phyloP scores from a whole-genome alignment of 1,284 basidiomycete genomes.

The Rhodotorula sp. region DNA sequence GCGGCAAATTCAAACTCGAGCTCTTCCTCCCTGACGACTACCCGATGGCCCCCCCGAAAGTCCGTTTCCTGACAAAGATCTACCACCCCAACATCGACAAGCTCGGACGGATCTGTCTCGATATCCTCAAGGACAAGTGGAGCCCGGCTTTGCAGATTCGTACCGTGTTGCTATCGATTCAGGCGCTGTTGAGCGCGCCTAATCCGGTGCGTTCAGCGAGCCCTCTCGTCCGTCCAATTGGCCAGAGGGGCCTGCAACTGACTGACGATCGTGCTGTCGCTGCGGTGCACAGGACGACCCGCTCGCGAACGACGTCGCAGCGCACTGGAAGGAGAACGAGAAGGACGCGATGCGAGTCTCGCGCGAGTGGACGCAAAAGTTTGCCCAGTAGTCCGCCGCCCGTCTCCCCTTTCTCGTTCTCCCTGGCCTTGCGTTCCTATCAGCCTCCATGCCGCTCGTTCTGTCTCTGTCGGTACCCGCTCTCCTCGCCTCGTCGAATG shows the following conservation, averaged over 20 bases:
- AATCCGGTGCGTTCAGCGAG: slow-evolving; percentile 62
- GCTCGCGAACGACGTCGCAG: slow-evolving; percentile 86
- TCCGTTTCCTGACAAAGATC: slow-evolving; percentile 97
- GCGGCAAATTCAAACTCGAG: slow-evolving; percentile 90
- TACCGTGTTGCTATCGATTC: slow-evolving; percentile 93
- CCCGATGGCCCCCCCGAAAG: slow-evolving; percentile 98
- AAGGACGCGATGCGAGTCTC: slow-evolving; percentile 84
- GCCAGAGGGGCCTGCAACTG: neutral
- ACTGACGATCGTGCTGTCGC: neutral
- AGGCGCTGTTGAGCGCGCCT: slow-evolving; percentile 89
- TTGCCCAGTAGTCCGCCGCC: neutral
- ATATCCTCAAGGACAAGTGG: slow-evolving; percentile 99
- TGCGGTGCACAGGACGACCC: slow-evolving; percentile 68
- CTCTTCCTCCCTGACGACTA: slow-evolving; percentile 98
- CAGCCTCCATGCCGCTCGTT: too few relatives aligned
- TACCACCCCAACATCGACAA: slow-evolving; percentile 99
- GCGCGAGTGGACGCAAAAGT: slow-evolving; percentile 86
- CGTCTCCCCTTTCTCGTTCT: too few relatives aligned
- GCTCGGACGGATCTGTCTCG: slow-evolving; percentile 94
- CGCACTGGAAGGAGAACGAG: slow-evolving; percentile 98
- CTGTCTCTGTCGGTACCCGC: too few relatives aligned
- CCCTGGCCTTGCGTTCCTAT: too few relatives aligned
- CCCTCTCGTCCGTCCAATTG: neutral
- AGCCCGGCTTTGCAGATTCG: slow-evolving; percentile 97
- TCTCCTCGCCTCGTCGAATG: too few relatives aligned